Base-by-base conservation (phyloP, 257 asterid species). In the Solanum acaule region DNA sequence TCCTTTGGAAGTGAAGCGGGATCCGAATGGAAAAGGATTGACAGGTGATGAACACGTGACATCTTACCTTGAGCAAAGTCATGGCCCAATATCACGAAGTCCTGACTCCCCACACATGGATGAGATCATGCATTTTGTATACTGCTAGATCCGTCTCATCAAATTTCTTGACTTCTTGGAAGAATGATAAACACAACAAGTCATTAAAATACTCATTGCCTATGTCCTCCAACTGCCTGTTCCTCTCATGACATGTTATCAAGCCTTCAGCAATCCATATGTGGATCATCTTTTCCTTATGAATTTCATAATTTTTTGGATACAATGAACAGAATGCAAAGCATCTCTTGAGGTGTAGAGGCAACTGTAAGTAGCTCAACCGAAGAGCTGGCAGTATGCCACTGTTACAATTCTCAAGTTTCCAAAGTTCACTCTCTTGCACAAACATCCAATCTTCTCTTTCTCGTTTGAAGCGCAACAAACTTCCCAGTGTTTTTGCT, bases 381-480 rank as follows among this genome's bases (percentile, higher is more conserved):
- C 65, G 65, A 56, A 56, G 65, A 20, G 65, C 65, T 56, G 65
- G 65, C 25, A 56, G 25, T 56, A 56, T 56, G 65, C 65, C 65
- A 18, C 25, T 56, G 65, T 56, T 56, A 56, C 65, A 56, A 56
- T 56, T 56, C 65, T 56, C 65, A 56, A 56, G 25, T 56, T 56
- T 56, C 65, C 65, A 56, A 56, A 56, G 65, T 56, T 56, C 65
- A 20, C 65, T 56, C 65, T 56, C 65, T 56, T 56, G 65, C 65
- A 56, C 65, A 56, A 56, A 56, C 25, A 56, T 56, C 65, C 65
- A 56, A 18, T 56, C 65, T 56, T 56, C 65, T 20, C 23, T 56
- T 56, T 56, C 65, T 56, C 87, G 73, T 82, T 71, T 89, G 37
- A 79, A 90, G 63, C 89, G 77, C 87, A 88, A 89, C 25, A 56